A percentile compares a stretch with the other conserved stretches of the same genome.
phyloP scores from a whole-genome alignment of 768 basidiomycete genomes.

The Leucogyrophana mollusca region DNA sequence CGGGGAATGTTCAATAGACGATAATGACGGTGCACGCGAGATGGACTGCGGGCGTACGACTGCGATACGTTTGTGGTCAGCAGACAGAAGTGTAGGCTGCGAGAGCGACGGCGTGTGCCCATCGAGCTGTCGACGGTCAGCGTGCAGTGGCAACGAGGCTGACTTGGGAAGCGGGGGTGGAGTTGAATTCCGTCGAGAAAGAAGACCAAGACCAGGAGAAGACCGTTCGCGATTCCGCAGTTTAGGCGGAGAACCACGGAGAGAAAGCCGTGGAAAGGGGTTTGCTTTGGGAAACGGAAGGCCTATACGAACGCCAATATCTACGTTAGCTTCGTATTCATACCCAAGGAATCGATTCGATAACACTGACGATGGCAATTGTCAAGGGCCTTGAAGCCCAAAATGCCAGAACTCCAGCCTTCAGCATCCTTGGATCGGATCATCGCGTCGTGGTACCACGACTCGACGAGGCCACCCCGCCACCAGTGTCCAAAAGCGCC shows the following conservation, averaged over 20 bases:
- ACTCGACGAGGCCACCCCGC: slow-evolving; percentile 76
- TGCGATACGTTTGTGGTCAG: slow-evolving; percentile 25
- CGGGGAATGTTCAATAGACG: slow-evolving; percentile 59
- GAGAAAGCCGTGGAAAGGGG: slow-evolving; percentile 39
- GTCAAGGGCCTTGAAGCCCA: slow-evolving; percentile 73
- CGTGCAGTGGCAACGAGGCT: slow-evolving; percentile 74
- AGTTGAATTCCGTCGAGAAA: slow-evolving; percentile 60
- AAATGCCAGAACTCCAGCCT: slow-evolving; percentile 74
- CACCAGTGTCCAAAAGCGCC: slow-evolving; percentile 93
- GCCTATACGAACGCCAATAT: slow-evolving; percentile 29
- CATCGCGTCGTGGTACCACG: slow-evolving; percentile 75
- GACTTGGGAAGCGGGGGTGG: slow-evolving; percentile 86
- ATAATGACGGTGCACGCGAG: slow-evolving; percentile 21
- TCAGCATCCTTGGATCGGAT: slow-evolving; percentile 65
- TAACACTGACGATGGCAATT: slow-evolving; percentile 58
- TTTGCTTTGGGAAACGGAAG: slow-evolving; percentile 52
- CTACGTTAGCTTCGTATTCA: neutral
- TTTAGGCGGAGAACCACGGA: slow-evolving; percentile 52
- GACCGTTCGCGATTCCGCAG: slow-evolving; percentile 58
- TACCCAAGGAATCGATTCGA: neutral
- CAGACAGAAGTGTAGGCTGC: slow-evolving; percentile 16
- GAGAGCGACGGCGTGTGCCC: slow-evolving; percentile 19
- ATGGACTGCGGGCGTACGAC: slow-evolving; percentile 24
- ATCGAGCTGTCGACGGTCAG: slow-evolving; percentile 37
- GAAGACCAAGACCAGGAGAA: slow-evolving; percentile 35